These are phyloP conservation scores for Diutina mesorugosa DNA, from an alignment of 1,139 yeast species.

Conservation along the genomic window DNA sequence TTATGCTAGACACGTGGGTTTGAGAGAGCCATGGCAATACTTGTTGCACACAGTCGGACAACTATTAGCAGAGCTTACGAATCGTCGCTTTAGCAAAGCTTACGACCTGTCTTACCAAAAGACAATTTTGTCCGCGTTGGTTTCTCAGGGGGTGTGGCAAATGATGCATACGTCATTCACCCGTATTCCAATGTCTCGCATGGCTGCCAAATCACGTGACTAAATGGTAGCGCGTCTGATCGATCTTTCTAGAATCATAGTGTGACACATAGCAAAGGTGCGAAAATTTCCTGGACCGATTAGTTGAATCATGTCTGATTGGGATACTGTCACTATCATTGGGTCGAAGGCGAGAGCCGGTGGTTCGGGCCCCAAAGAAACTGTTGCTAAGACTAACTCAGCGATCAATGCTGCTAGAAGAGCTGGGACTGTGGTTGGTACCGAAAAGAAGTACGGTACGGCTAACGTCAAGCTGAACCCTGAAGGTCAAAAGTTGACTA, in stretches of 20 bases:
- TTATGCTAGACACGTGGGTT: background rate
- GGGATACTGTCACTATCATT: conserved; percentile 83
- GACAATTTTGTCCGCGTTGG: too few relatives aligned
- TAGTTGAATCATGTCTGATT: conserved; percentile 11
- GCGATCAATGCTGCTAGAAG: conserved; percentile 91
- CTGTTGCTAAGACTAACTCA: conserved; percentile 66
- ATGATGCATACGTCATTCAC: background rate
- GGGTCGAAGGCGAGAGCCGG: conserved; percentile 85
- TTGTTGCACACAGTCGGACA: too few relatives aligned
- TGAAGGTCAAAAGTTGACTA: conserved; percentile 92
- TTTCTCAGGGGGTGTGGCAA: background rate
- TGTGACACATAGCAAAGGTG: background rate
- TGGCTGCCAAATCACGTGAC: background rate
- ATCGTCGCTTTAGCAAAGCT: too few relatives aligned
- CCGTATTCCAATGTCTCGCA: background rate
- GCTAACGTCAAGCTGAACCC: conserved; percentile 56
- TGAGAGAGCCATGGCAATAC: too few relatives aligned
- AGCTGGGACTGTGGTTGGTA: conserved; percentile 75
- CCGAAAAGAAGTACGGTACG: conserved; percentile 84
- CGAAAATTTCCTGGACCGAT: background rate
- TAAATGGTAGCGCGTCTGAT: background rate
- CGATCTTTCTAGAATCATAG: background rate
- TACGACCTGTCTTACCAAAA: too few relatives aligned
- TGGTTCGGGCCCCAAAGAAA: conserved; percentile 78
- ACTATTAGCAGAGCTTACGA: too few relatives aligned